Evolutionary conservation across 2,329 filamentous ascomycete genomes (phyloP), one percentile per base, ranked within the genome.

Genomic region (Pseudogymnoascus sp.): DNA sequence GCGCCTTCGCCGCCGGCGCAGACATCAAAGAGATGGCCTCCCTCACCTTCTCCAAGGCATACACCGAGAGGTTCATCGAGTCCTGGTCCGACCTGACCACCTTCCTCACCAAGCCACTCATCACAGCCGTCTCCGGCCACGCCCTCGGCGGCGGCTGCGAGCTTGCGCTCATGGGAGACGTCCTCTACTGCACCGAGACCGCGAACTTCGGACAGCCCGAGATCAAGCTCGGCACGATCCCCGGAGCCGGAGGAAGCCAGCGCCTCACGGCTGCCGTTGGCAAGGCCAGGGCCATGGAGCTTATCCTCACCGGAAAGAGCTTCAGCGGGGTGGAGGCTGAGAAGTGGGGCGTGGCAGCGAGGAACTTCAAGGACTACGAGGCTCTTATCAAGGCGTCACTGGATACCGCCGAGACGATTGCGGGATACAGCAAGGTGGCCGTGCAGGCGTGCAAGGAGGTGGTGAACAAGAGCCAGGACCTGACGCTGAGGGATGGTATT

Each of bases 1-100:
- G 88, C 75, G 92, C 93, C 42, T 99, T 97, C 72, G 93, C 93
- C 31, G 93, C 94, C 48, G 94, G 94, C 60, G 94, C 94, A 64
- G 94, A 99, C 76, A 99, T 99, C 80, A 97, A 97, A 77, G 94
- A 99, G 77, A 99, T 99, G 94, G 89, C 91, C 31, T 87, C 91
- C 64, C 85, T 97, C 39, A 92, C 87, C 61, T 99, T 99, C 77
- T 84, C 89, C 65, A 80, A 87, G 67, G 93, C 94, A 39, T 97
- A 97, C 79, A 89, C 85, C 58, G 85, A 80, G 68, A 90, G 95
- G 72, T 99, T 99, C 76, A 97, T 99, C 75, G 92, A 96, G 74
- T 86, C 86, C 8, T 99, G 94, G 94, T 96, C 92, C 5, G 82
- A 88, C 65, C 84, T 97, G 55, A 89, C 91, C 27, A 90, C 87